Percentiles rank a stretch among this genome's conserved stretches.
These are phyloP conservation scores for Cymbopogon citratus DNA, from an alignment of 176 grass and related monocot genomes.

Conservation along the genomic window DNA sequence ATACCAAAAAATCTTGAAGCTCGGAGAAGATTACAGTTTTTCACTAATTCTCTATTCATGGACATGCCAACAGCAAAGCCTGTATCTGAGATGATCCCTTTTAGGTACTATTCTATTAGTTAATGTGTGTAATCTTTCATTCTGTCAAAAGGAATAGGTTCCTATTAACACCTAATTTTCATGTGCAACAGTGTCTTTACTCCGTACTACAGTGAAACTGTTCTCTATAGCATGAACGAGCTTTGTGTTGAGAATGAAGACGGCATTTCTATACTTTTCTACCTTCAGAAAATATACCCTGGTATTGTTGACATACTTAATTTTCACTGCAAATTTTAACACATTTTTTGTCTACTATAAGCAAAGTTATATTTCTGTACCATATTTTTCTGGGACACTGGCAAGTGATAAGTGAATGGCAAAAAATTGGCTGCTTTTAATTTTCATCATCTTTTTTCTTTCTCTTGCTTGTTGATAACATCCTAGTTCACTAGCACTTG, in stretches of 20 bases:
- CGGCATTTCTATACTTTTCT: slow-evolving; percentile 92
- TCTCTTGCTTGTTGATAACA: neutral
- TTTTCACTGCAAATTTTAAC: neutral
- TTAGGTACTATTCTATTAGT: slow-evolving; percentile 55
- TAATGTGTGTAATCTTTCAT: slow-evolving; percentile 18
- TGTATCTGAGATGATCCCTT: slow-evolving; percentile 94
- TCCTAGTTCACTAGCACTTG: neutral
- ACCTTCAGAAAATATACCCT: slow-evolving; percentile 98
- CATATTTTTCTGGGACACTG: neutral
- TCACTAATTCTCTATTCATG: slow-evolving; percentile 95
- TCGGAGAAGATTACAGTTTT: slow-evolving; percentile 85
- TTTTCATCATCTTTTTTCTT: neutral
- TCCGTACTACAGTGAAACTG: slow-evolving; percentile 96
- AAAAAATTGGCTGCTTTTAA: neutral
- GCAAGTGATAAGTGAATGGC: neutral
- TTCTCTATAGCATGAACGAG: slow-evolving; percentile 80
- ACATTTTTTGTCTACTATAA: neutral
- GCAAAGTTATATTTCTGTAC: neutral
- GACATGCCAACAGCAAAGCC: slow-evolving; percentile 73
- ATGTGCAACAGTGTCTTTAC: slow-evolving; percentile 90
- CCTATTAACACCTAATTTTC: slow-evolving; percentile 32
- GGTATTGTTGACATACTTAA: slow-evolving; percentile 42
- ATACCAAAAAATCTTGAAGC: slow-evolving; percentile 95
- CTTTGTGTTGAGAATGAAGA: slow-evolving; percentile 81
- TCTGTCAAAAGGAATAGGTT: neutral